These are phyloP conservation scores for Incumbomyces lentus DNA, from an alignment of 2,329 filamentous ascomycete genomes.

Conservation along the genomic window DNA sequence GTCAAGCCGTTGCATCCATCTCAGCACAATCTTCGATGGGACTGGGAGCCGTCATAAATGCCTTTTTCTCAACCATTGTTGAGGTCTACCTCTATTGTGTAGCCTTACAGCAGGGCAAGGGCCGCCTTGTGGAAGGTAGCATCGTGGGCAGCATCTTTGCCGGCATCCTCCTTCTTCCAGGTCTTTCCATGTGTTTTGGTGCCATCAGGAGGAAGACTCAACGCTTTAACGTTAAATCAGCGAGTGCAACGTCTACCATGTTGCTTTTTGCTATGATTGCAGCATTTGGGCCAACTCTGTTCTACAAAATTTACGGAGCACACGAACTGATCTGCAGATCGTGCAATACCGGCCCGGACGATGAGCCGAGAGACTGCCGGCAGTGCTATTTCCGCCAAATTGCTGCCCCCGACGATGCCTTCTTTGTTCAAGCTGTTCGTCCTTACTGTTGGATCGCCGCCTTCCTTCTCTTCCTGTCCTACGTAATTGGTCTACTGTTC, in stretches of 20 bases:
- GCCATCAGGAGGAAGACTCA: conserved; percentile 97
- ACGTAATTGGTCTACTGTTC: conserved; percentile 88
- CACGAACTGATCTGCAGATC: conserved; percentile 80
- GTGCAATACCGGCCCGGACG: conserved; percentile 48
- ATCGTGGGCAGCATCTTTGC: conserved; percentile 97
- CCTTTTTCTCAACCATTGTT: conserved; percentile 94
- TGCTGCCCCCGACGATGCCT: conserved; percentile 72
- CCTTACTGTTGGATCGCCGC: conserved; percentile 91
- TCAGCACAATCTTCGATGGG: conserved; percentile 99
- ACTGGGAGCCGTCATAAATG: conserved; percentile 89
- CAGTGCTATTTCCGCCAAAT: conserved; percentile 89
- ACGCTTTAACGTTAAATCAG: conserved; percentile 92
- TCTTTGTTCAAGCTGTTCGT: conserved; percentile 81
- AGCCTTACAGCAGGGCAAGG: conserved; percentile 84
- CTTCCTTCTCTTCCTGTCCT: conserved; percentile 76
- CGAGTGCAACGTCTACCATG: conserved; percentile 96
- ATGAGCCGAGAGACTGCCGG: conserved; percentile 59
- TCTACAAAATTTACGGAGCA: conserved; percentile 97
- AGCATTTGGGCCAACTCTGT: conserved; percentile 88
- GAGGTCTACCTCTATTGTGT: conserved; percentile 97
- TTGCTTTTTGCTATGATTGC: conserved; percentile 90
- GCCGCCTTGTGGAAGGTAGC: conserved; percentile 85
- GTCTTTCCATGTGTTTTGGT: conserved; percentile 96
- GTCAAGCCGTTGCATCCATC: conserved; percentile 94
- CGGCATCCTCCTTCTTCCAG: conserved; percentile 86